Evolutionary conservation across 805 yeast genomes (phyloP), one percentile per base, ranked within the genome.

Genomic region (Barnettozyma botsteinii): DNA sequence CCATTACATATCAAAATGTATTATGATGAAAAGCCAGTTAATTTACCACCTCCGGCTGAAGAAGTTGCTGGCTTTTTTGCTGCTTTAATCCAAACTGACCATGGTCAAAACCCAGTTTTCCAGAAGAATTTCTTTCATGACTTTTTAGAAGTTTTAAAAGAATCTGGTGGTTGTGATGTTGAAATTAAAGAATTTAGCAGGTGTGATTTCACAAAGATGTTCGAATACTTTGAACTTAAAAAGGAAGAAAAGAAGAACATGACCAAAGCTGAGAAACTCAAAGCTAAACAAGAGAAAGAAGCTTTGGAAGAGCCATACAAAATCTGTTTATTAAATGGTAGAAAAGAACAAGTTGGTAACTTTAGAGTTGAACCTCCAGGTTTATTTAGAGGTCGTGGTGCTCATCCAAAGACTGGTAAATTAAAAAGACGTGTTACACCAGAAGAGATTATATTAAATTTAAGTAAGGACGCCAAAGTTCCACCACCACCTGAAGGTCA

Each of bases 321-420:
- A 55, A 78, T 73, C 20, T 91, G 98, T 65, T 57, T 73, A 25
- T 66, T 91, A 35, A 86, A 91, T 58, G 97, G 96, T 14, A 74
- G 95, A 50, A 82, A 75, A 53, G 96, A 91, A 56, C 89, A 81
- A 52, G 94, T 91, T 23, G 97, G 97, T 19, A 91, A 91, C 59
- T 91, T 91, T 61, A 71, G 91, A 56, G 81, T 91, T 35, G 98
- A 91, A 69, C 98, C 98, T 24, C 98, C 98, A 0, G 97, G 95
- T 2, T 66, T 91, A 40, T 91, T 89, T 59, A 73, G 97, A 61
- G 98, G 98, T 32, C 84, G 98, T 61, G 98, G 97, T 55, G 88
- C 91, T 0, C 98, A 89, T 60, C 98, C 98, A 14, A 87, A 85
- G 60, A 89, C 97, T 1, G 98, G 98, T 31, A 85, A 82, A 57